phyloP scores from a whole-genome alignment of 805 yeast species.

The Scheffersomyces ergatensis region DNA sequence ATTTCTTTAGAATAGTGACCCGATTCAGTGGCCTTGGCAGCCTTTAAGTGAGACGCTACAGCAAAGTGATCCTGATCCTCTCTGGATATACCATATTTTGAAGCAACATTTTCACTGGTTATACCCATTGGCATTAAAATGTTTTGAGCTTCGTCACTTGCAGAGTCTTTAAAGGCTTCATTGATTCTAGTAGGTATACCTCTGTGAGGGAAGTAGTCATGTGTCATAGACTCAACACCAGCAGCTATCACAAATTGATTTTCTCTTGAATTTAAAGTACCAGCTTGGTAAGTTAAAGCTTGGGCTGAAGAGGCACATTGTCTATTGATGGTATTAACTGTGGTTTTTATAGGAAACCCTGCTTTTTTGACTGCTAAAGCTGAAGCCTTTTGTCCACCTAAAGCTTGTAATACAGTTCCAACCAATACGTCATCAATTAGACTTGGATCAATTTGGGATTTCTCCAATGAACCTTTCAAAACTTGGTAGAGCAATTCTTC shows the following conservation, averaged over 20 bases:
- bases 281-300: constrained; percentile 31
- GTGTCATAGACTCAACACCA: constrained; percentile 45
- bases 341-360: constrained; percentile 32
- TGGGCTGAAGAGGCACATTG: constrained; percentile 42
- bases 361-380: constrained; percentile 31
- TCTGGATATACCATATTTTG: constrained; percentile 20
- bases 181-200: constrained; percentile 33
- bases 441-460: constrained; percentile 18
- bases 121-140: constrained; percentile 32
- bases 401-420: constrained; percentile 34
- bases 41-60: constrained; percentile 19
- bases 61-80: constrained; percentile 25
- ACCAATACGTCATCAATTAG: constrained; percentile 33
- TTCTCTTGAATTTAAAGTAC: constrained; percentile 26
- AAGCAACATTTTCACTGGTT: constrained; percentile 24
- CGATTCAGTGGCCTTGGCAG: constrained; percentile 17
- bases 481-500: constrained; percentile 32
- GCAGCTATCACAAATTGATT: constrained; percentile 34
- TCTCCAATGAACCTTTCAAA: constrained; percentile 24
- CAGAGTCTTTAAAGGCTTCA: constrained; percentile 12
- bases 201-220: constrained; percentile 37
- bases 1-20: constrained; percentile 22
- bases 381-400: constrained; percentile 37
- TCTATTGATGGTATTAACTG: constrained; percentile 33
- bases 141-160: constrained; percentile 21